Base-by-base conservation (phyloP, 257 asterid genomes). In the Osmanthus fragrans region DNA sequence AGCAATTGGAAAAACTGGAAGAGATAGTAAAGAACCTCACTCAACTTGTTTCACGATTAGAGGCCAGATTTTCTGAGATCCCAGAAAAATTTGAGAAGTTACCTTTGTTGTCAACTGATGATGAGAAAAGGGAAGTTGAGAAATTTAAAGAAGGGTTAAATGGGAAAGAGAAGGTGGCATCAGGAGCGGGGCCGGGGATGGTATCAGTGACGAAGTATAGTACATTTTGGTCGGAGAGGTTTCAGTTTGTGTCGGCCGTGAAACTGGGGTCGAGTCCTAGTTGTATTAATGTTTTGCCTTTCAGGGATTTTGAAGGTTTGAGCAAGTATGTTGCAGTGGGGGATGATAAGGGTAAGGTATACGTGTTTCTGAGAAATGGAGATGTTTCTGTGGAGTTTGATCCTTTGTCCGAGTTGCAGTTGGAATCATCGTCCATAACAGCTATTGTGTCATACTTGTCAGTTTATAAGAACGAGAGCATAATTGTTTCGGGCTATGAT, bases 231-330 rank as follows among this genome's bases (percentile, higher is more conserved):
- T 85, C 97, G 0, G 99, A 96, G 79, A 92, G 85, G 84, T 93
- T 96, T 86, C 96, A 96, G 76, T 92, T 93, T 77, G 86, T 89
- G 23, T 92, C 98, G 0, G 99, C 99, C 0, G 98, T 96, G 88
- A 93, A 88, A 77, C 70, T 96, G 84, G 87, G 86, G 29, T 88
- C 98, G 1, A 81, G 36, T 74, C 92, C 98, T 0, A 86, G 94
- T 76, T 93, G 92, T 65, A 76, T 92, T 21, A 86, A 82, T 56
- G 89, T 93, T 69, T 89, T 96, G 81, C 98, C 98, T 0, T 85
- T 77, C 73, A 81, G 86, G 84, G 97, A 96, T 87, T 84, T 82
- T 36, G 99, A 96, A 74, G 98, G 98, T 29, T 36, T 82, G 72
- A 89, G 90, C 68, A 96, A 91, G 83, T 96, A 96, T 80, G 89